phyloP scores from a whole-genome alignment of 441 rosid species.

The Euphorbia celastroides region DNA sequence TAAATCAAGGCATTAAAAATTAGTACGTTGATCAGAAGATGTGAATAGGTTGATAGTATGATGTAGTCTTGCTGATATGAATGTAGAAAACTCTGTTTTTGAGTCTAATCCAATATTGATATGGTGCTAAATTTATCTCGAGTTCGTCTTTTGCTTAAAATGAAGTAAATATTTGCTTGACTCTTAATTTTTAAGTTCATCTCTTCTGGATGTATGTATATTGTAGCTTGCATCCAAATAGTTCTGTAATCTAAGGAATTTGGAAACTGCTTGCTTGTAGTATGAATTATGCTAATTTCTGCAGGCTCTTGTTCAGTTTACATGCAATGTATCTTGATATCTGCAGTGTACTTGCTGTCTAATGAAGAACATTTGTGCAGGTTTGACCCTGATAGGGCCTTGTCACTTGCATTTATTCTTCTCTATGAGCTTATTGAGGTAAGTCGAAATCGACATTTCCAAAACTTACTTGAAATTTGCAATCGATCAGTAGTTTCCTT shows the following conservation, averaged over 20 bases:
- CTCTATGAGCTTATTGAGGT: constrained; percentile 74
- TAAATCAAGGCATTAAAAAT: not conserved
- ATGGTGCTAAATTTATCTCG: not conserved
- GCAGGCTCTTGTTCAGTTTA: not conserved
- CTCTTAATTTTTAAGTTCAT: not conserved
- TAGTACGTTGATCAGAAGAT: not conserved
- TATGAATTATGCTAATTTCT: not conserved
- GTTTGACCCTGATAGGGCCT: constrained; percentile 61
- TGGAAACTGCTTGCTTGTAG: not conserved
- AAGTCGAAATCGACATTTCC: constrained; percentile 11
- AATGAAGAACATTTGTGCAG: constrained; percentile 36
- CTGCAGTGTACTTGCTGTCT: not conserved
- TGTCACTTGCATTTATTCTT: constrained; percentile 58
- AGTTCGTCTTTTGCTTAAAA: not conserved
- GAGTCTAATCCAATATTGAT: not conserved
- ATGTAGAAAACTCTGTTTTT: not conserved
- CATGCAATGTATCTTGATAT: not conserved
- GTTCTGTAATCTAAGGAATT: not conserved
- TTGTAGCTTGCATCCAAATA: not conserved
- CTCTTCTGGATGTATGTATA: not conserved
- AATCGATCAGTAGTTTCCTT: not conserved
- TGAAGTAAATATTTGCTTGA: not conserved
- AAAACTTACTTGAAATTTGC: not conserved
- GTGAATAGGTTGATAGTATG: not conserved
- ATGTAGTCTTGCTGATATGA: not conserved